Evolutionary conservation across 83 land plant species (phyloP), one percentile per base, ranked within the genome.

Genomic region (Isoetes engelmannii): DNA sequence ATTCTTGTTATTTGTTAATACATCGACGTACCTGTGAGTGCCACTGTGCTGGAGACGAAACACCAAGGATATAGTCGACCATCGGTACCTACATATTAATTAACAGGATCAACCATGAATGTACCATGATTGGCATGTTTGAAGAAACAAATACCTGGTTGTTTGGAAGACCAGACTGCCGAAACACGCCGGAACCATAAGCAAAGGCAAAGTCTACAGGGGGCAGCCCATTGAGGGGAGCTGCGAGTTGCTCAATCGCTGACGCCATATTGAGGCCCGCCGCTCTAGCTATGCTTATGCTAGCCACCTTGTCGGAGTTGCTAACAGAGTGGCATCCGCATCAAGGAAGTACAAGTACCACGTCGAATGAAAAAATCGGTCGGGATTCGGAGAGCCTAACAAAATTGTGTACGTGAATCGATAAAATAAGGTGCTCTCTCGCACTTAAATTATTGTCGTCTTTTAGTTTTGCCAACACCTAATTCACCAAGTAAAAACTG

Each of bases 111-210:
- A 8, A 42, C 62, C 8, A 42, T 59, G 4, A 19, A 9, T 12
- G 19, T 59, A 28, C 37, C 37, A 18, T 1, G 12, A 8, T 10
- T 12, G 62, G 28, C 10, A 19, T 8, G 28, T 8, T 12, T 20
- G 28, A 42, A 19, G 19, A 59, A 42, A 59, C 1, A 59, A 18
- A 7, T 37, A 59, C 62, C 62, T 20, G 28, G 12, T 12, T 12
- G 13, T 51, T 15, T 15, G 4, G 28, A 42, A 18, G 8, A 8
- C 28, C 18, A 42, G 28, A 42, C 74, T 79, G 81, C 42, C 49
- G 64, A 57, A 79, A 79, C 37, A 79, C 81, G 7, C 81, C 81
- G 7, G 81, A 79, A 13, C 81, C 81, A 74, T 79, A 79, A 28
- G 81, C 77, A 69, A 79, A 79, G 62, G 81, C 81, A 58, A 63